Percentiles rank a stretch among this genome's conserved stretches.
Evolutionary conservation across 2,329 filamentous ascomycete genomes (phyloP).

Genomic region (Colletotrichum viniferum): DNA sequence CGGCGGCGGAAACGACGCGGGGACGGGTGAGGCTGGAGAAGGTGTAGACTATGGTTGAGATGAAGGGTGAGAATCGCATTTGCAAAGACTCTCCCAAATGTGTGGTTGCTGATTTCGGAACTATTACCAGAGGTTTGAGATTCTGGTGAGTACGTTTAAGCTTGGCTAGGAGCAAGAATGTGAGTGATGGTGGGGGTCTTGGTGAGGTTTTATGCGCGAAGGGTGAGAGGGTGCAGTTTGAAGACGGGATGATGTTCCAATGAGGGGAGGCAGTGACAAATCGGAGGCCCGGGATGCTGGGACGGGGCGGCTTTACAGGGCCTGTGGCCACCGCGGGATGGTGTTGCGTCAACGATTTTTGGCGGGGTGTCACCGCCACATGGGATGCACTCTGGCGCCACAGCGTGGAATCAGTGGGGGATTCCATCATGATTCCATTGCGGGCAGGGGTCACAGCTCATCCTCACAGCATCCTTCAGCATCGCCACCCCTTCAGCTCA

Average conservation of each 20-base stretch:
- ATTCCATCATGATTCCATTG: slow-evolving; percentile 10
- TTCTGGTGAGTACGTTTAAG: neutral
- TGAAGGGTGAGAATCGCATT: slow-evolving; percentile 56
- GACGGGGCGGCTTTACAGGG: neutral
- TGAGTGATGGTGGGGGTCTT: neutral
- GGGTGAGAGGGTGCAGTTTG: neutral
- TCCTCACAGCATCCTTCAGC: neutral
- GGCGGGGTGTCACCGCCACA: slow-evolving; percentile 10
- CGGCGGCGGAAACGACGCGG: slow-evolving; percentile 31
- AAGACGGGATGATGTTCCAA: neutral
- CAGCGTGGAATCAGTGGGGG: slow-evolving; percentile 3
- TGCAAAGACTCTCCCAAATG: neutral
- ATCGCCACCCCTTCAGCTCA: neutral
- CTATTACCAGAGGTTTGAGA: neutral
- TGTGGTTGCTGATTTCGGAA: no score
- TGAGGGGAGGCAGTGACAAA: slow-evolving; percentile 12
- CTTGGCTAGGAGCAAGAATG: neutral
- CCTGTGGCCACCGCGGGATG: neutral
- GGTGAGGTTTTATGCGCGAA: slow-evolving; percentile 1
- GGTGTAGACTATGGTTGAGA: slow-evolving; percentile 52
- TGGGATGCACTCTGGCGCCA: neutral
- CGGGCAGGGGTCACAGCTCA: neutral
- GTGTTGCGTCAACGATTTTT: slow-evolving; percentile 21
- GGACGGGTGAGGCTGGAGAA: slow-evolving; percentile 49
- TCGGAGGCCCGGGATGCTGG: neutral